Evolutionary conservation across 139 green algal genomes (phyloP), one percentile per base, ranked within the genome.

Genomic region (Ettlia oleoabundans): DNA sequence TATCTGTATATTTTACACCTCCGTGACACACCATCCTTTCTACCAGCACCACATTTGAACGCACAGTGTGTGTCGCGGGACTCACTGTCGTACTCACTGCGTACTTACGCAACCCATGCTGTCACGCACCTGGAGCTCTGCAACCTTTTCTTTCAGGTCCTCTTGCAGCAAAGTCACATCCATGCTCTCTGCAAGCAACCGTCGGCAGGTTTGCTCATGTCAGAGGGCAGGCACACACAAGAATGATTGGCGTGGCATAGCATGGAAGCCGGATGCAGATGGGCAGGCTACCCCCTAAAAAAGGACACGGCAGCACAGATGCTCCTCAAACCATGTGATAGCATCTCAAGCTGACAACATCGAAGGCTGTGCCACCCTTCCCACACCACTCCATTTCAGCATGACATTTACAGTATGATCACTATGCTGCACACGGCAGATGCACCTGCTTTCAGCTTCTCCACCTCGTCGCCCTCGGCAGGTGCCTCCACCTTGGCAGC

Each of bases 111-210:
- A 18, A 35, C 37, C 9, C 35, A 3, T 73, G 40, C 32, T 1
- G 52, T 13, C 74, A 80, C 74, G n/a, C n/a, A n/a, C n/a, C 74
- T 87, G 21, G 53, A 88, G 72, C 79, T 92, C 89, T 43, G 71
- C 68, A 32, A 87, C 82, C 82, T 91, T 91, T 18, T 88, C 87
- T 55, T 82, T 66, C 71, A 92, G 63, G 38, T 89, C 88, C 21
- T 84, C 72, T 58, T 87, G 67, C 30, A 88, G 52, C 9, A 52
- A 78, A 26, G 67, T 28, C 28, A 92, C 67, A 41, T 91, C 88
- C 53, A 73, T 47, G 15, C 72, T 68, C 51, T 88, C 88, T 80
- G 76, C 61, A 32, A 0, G n/a, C 65, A 26, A 32, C 10, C 24
- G 51, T 47, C 47, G 47, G 47, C 47, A 58, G 13, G 15, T 15